Base-by-base conservation (phyloP, 495 filamentous ascomycete genomes). In the Astrothelium macrocarpum region DNA sequence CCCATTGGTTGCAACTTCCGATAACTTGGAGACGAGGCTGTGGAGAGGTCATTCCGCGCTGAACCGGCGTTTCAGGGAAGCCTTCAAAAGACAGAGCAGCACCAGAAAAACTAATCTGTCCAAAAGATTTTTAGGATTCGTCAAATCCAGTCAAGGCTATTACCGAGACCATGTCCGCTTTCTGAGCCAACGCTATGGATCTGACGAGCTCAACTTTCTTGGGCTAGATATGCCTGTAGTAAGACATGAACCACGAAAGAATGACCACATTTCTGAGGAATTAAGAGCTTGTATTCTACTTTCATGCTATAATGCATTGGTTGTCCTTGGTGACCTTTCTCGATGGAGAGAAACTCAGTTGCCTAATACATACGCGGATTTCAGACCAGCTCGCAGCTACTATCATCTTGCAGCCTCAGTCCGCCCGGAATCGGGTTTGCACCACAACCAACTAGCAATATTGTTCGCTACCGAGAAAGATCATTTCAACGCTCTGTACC, bases 361-460 rank as follows among this genome's bases (percentile, higher is more conserved):
- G 0, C 49, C 49, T 56, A 7, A 25, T 1, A 56, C 23, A 5
- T 71, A 81, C 45, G 75, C 77, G 39, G 78, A 78, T 64, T 86
- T 88, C 75, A 79, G 88, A 62, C 84, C 81, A 59, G 92, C 94
- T 11, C 80, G 89, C 59, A 86, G 86, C 9, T 96, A 92, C 73
- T 98, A 98, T 71, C 80, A 83, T 62, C 76, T 97, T 32, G 95
- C 95, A 14, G 82, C 83, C 64, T 82, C 85, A 53, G 82, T 97
- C 62, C 82, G 87, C 63, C 92, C 95, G 23, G 77, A 83, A 1
- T 89, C 88, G 45, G 93, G 93, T 32, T 80, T 82, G 31, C 87
- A 90, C 43, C 86, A 95, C 70, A 92, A 98, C 67, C 94, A 97
- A 73, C 79, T 90, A 71, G 91, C 90, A 0, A 88, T 97, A 18